Percentiles rank a stretch among this genome's conserved stretches.
Conservation (phyloP, 768 basidiomycete genomes). For the Termitomyces sp. region DNA sequence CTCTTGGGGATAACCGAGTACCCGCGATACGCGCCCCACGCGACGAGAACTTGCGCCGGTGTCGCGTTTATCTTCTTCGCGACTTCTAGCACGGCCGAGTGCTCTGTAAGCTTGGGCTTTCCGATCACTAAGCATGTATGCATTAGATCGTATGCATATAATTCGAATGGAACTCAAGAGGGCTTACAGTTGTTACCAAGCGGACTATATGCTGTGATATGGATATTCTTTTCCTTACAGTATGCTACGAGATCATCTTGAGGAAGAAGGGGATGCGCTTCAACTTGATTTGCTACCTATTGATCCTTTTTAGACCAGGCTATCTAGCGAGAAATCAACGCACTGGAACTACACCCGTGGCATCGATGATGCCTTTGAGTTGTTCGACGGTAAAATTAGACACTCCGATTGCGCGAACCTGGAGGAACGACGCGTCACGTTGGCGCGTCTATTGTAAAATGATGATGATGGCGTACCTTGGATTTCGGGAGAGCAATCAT, state of each 20-base stretch:
- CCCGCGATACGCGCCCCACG: constrained; percentile 73
- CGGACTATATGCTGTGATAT: constrained; percentile 61
- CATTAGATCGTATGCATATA: background rate
- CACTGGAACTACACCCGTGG: constrained; percentile 70
- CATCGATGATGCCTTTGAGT: constrained; percentile 59
- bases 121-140: constrained; percentile 38
- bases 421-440: constrained; percentile 1
- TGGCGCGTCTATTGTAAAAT: background rate
- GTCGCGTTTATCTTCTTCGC: constrained; percentile 60
- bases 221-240: constrained; percentile 65
- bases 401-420: constrained; percentile 72
- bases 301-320: background rate
- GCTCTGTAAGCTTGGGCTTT: constrained; percentile 63
- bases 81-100: constrained; percentile 53
- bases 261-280: constrained; percentile 74
- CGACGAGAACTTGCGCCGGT: constrained; percentile 77
- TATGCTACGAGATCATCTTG: constrained; percentile 70
- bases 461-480: constrained; percentile 41
- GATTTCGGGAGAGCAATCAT: constrained; percentile 65
- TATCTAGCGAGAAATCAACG: constrained; percentile 12
- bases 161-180: background rate
- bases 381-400: constrained; percentile 73
- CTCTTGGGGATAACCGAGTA: constrained; percentile 85
- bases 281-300: constrained; percentile 71
- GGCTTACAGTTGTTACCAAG: constrained; percentile 75